phyloP scores from a whole-genome alignment of 1,139 yeast species.

The Taiozyma onychis region DNA sequence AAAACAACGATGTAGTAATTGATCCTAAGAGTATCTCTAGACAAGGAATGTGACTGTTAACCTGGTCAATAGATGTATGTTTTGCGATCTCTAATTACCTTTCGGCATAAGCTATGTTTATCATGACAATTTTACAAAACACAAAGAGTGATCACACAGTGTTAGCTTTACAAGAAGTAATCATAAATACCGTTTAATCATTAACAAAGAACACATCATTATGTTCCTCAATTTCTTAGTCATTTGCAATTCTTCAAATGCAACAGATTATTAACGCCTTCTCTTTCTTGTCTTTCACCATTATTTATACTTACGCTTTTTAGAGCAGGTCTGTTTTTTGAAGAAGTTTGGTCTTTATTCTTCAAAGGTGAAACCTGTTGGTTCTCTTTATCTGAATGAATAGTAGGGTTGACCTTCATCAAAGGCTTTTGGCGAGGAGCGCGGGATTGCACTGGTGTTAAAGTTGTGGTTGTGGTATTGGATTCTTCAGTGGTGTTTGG shows the following conservation, averaged over 20 bases:
- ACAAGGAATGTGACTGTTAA: no score
- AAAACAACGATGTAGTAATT: no score
- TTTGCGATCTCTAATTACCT: no score
- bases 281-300: slow-evolving; percentile 4
- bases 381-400: background rate
- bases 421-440: slow-evolving; percentile 20
- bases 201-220: background rate
- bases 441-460: slow-evolving; percentile 8
- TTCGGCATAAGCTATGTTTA: no score
- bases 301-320: slow-evolving; percentile 1
- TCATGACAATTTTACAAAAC: no score
- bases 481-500: slow-evolving; percentile 1
- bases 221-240: background rate
- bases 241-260: slow-evolving; percentile 8
- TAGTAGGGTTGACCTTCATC: slow-evolving; percentile 21
- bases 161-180: background rate
- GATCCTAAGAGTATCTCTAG: no score
- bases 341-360: slow-evolving; percentile 1
- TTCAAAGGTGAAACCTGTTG: background rate
- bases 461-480: background rate
- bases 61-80: no score
- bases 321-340: slow-evolving; percentile 4
- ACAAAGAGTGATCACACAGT: background rate
- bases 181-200: background rate
- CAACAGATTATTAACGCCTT: slow-evolving; percentile 7